phyloP scores from a whole-genome alignment of 176 grass and related monocot species.

The Paspalum vaginatum region DNA sequence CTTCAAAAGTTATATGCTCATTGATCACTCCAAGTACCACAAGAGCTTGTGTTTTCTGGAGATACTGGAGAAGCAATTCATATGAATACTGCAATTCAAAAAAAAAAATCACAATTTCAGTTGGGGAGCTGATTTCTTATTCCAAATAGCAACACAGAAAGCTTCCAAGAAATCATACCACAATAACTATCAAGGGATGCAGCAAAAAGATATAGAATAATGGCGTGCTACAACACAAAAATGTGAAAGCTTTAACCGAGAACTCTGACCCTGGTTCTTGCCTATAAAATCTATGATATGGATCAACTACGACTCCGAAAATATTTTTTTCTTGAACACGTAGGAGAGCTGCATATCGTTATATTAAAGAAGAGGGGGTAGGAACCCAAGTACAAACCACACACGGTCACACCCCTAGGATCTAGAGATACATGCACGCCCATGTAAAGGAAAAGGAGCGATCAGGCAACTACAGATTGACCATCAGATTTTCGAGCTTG shows the following conservation, averaged over 20 bases:
- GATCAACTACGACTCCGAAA: constrained; percentile 14
- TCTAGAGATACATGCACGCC: too few relatives aligned
- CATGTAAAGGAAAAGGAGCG: too few relatives aligned
- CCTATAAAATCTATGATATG: not conserved
- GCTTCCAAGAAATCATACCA: constrained; percentile 28
- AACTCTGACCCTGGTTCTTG: not conserved
- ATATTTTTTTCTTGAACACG: not conserved
- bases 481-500: too few relatives aligned
- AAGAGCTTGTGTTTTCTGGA: constrained; percentile 89
- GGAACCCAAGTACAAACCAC: too few relatives aligned
- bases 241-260: not conserved
- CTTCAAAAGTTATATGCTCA: constrained; percentile 93
- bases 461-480: too few relatives aligned
- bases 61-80: constrained; percentile 84
- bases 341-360: not conserved
- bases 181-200: not conserved
- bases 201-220: not conserved
- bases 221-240: not conserved
- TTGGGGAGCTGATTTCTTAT: not conserved
- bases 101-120: not conserved
- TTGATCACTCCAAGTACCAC: constrained; percentile 88
- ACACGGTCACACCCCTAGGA: too few relatives aligned
- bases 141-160: constrained; percentile 29
- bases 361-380: too few relatives aligned
- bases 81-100: constrained; percentile 93